These are phyloP conservation scores for Triticum urartu DNA, from an alignment of 176 grass and related monocot genomes.

Conservation along the genomic window DNA sequence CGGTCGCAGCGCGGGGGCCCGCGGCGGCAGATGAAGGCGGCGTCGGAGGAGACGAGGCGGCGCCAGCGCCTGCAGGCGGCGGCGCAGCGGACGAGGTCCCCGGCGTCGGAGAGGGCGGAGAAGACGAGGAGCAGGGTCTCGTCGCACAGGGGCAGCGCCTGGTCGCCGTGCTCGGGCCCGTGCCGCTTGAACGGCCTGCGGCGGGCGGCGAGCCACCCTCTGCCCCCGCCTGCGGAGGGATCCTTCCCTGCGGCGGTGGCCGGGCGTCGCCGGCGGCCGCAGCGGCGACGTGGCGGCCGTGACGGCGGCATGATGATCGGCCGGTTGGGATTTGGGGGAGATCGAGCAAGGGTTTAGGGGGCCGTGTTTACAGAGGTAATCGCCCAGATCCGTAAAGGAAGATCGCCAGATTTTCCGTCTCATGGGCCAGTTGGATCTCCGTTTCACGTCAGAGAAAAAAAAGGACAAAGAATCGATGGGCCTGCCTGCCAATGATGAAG, in stretches of 20 bases:
- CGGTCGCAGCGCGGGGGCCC: constrained; percentile 12
- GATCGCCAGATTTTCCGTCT: not conserved
- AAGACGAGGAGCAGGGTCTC: constrained; percentile 14
- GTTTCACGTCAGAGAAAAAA: not conserved
- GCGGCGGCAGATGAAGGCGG: constrained; percentile 17
- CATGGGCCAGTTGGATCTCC: not conserved
- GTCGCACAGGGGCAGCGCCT: not conserved
- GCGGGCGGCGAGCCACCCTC: constrained; percentile 7
- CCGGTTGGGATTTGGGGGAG: not conserved
- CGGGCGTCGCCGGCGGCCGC: not conserved
- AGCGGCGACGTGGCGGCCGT: not conserved
- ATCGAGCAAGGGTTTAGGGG: not conserved
- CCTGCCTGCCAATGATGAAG: too few species aligned
- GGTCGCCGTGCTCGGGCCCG: not conserved
- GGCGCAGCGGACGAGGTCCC: constrained; percentile 25
- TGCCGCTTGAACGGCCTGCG: not conserved
- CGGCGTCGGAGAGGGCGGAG: not conserved
- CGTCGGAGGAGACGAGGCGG: constrained; percentile 39
- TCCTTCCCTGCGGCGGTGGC: not conserved
- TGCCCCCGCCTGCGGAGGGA: not conserved
- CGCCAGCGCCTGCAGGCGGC: constrained; percentile 14
- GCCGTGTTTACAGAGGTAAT: not conserved
- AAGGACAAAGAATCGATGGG: not conserved
- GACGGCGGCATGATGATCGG: not conserved
- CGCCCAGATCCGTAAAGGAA: too few species aligned